Base-by-base conservation (phyloP, 441 rosid genomes). In the Flueggea neowawraea region DNA sequence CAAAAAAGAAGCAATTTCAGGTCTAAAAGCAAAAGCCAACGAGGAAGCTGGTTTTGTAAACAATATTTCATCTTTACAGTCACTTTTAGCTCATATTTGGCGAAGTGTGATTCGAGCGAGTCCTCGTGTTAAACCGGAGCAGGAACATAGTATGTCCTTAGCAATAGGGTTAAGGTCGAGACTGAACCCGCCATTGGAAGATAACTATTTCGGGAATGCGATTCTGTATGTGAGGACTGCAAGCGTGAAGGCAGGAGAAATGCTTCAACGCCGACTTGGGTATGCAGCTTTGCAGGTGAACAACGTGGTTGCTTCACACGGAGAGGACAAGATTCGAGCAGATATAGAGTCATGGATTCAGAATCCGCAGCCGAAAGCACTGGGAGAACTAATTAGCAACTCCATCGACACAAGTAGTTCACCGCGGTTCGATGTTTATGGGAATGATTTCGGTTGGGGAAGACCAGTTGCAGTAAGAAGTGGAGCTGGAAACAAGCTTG, bases 381-480 rank as follows among this genome's bases (percentile, higher is more conserved):
- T n/a, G 28, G 22, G 48, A 10, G 16, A 0, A 7, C 0, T 6
- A 17, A 3, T 48, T 5, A 33, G 14, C 6, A 54, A 51, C 41
- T 11, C 16, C 8, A 1, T 77, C 16, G 0, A 6, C 10, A 17
- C 47, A 1, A 7, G 67, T 28, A 69, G 82, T 58, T 82, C 83
- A 0, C 84, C 82, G 0, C 5, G 76, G 60, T 76, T 71, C 53
- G 16, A 79, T 16, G 70, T 74, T 15, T 83, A 74, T 32, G 68
- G 73, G 0, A 77, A 70, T 5, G 79, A 83, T 31, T 85, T 85
- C 16, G 85, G 85, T 1, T 79, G 79, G 86, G 84, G 82, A 6
- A 82, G 54, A 33, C 84, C 83, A 5, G 31, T 77, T 7, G 75
- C 87, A 0, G 69, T 65, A 11, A 52, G 73, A n/a, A 31, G 75